Evolutionary conservation across 2,329 filamentous ascomycete genomes (phyloP), one percentile per base, ranked within the genome.

Genomic region (Calonectria fujianensis): DNA sequence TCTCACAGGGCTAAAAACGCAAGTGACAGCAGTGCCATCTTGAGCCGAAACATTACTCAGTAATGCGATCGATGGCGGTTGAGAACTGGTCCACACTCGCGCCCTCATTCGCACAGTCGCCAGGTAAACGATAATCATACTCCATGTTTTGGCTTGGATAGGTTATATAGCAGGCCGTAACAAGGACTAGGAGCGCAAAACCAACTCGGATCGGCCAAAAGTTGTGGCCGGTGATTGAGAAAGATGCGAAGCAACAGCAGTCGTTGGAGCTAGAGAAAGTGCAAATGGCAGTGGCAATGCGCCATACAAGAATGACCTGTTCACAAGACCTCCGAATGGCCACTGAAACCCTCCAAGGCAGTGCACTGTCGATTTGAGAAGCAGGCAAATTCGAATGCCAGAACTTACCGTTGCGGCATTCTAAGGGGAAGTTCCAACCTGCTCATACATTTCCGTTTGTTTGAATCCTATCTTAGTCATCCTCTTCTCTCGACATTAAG

Each of bases 211-310:
- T 41, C 1, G 52, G 18, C 10, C 32, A 35, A 13, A 57, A 31
- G 65, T 69, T 57, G 14, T 13, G 41, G 31, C 50, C 48, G 14
- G 57, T 68, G 18, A 59, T 61, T 66, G 48, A 59, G 45, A 41
- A 61, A 31, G n/a, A 70, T 32, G 3, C 54, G 32, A 24, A 24
- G 24, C 29, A n/a, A 10, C 54, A 35, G 54, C 68, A 24, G 68
- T 54, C 4, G 52, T 41, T 7, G 61, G 35, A 16, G 54, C 32
- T 24, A 63, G 52, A n/a, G 29, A 50, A 48, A 51, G 39, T 14
- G 57, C 68, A 24, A 70, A 51, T n/a, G 54, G 68, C 3, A 70
- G 68, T 6, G 63, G 14, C 11, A 61, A n/a, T 3, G 61, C 67
- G 1, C 67, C 67, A 24, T 24, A 24, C 24, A 24, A 24, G 24